phyloP scores from a whole-genome alignment of 306 rosid species.

The Psophocarpus tetragonolobus region DNA sequence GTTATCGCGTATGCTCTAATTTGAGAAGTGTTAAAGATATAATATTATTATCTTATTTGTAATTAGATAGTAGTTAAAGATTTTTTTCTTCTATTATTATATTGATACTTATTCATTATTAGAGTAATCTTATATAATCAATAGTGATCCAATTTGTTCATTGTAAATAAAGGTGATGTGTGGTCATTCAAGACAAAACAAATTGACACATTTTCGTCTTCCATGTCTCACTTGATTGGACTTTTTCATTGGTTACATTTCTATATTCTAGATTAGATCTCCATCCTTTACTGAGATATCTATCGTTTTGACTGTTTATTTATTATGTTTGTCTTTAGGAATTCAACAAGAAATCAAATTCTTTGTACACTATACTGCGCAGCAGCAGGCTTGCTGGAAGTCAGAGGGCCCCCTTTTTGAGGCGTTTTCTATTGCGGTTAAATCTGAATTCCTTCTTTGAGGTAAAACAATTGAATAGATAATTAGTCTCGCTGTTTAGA shows the following conservation, averaged over 20 bases:
- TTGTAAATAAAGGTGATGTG: too few relatives aligned
- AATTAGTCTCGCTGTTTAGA: not conserved
- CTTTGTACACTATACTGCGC: conserved; percentile 89
- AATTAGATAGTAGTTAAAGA: too few relatives aligned
- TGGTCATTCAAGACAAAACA: too few relatives aligned
- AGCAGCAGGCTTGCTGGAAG: conserved; percentile 99
- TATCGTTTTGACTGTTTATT: conserved; percentile 9
- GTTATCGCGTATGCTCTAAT: too few relatives aligned
- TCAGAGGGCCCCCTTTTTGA: conserved; percentile 89
- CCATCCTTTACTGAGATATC: not conserved
- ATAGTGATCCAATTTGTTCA: too few relatives aligned
- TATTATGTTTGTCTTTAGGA: conserved; percentile 50
- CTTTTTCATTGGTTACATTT: not conserved
- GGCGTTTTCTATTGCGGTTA: conserved; percentile 89
- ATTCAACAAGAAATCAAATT: conserved; percentile 97
- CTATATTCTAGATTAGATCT: not conserved
- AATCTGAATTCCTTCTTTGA: conserved; percentile 89
- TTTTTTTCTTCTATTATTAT: too few relatives aligned
- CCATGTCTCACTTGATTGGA: not conserved
- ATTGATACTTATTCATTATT: too few relatives aligned
- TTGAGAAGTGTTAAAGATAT: too few relatives aligned
- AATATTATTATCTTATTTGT: too few relatives aligned
- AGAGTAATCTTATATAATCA: too few relatives aligned
- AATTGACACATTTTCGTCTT: too few relatives aligned
- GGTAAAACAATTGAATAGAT: conserved; percentile 48